Evolutionary conservation across 2,329 filamentous ascomycete species (phyloP).

Genomic region (Aspergillus brunneoviolaceus): DNA sequence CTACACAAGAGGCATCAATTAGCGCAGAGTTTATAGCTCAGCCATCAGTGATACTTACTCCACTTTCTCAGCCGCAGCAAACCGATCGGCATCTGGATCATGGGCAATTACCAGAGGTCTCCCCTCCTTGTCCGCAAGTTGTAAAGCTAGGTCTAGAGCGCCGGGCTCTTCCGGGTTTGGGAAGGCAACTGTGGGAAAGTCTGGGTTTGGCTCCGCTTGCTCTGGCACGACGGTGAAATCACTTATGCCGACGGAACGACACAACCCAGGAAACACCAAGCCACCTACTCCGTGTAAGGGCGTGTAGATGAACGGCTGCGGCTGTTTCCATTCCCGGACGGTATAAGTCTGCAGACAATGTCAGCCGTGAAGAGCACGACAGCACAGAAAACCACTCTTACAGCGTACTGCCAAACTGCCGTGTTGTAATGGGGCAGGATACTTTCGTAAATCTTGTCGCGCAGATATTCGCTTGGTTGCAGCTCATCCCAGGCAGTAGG

Average conservation of each 20-base stretch:
- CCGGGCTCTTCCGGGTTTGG: slow-evolving; percentile 67
- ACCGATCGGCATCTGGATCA: slow-evolving; percentile 65
- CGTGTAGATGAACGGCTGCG: slow-evolving; percentile 44
- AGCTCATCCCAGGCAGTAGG: slow-evolving; percentile 45
- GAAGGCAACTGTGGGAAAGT: slow-evolving; percentile 64
- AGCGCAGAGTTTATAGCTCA: not conserved
- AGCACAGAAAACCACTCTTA: slow-evolving; percentile 17
- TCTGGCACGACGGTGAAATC: slow-evolving; percentile 38
- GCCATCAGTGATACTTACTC: slow-evolving; percentile 29
- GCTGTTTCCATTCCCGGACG: slow-evolving; percentile 25
- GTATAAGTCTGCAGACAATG: slow-evolving; percentile 33
- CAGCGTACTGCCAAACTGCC: slow-evolving; percentile 33
- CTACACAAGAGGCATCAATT: slow-evolving; percentile 20
- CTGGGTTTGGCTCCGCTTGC: slow-evolving; percentile 60
- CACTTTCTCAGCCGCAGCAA: slow-evolving; percentile 61
- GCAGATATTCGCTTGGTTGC: slow-evolving; percentile 42
- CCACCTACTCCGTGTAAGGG: slow-evolving; percentile 44
- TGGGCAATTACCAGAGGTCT: slow-evolving; percentile 59
- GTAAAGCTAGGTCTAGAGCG: slow-evolving; percentile 59
- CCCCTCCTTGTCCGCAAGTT: slow-evolving; percentile 52
- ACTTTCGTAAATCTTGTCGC: slow-evolving; percentile 27
- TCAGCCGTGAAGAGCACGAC: not conserved
- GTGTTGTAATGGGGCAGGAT: slow-evolving; percentile 31
- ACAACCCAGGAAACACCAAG: slow-evolving; percentile 34
- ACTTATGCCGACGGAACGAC: slow-evolving; percentile 33